Evolutionary conservation across 139 green algal genomes (phyloP), one percentile per base, ranked within the genome.

Genomic region (Diplosphaera chodatii): DNA sequence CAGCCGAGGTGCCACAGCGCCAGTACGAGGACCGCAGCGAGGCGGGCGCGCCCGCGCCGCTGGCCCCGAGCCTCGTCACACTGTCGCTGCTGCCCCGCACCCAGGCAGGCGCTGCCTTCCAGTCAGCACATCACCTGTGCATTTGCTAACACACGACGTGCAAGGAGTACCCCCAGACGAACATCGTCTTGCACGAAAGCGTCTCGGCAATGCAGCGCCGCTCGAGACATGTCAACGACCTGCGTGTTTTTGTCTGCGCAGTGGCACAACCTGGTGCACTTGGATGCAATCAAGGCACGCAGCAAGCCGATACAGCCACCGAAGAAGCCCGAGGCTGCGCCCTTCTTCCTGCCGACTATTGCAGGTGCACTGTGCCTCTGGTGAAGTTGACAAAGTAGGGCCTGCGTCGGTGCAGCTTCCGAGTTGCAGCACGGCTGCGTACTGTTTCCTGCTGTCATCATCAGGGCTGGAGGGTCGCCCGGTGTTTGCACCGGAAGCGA

Each of bases 331-430:
- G 88, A 92, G 48, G 77, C 85, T 1, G 95, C 95, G 27, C 95
- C 95, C 40, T 99, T 99, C 83, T 99, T 99, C 90, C 82, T 99
- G 66, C 95, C 95, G 16, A 96, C 92, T 0, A 40, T 94, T 1
- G 74, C 85, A 4, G 78, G 73, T 0, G 70, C 34, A 23, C 48
- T 25, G 22, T 48, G 37, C 6, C 8, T 20, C 10, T 48, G 6
- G 37, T 48, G 10, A 6, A 48, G 8, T 48, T 48, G 8, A 6
- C 10, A 10, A 20, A 6, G 37, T 6, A 48, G 10, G 37, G 37
- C 37, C 6, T 10, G 6, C 37, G 6, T 48, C n/a, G n/a, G n/a
- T n/a, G n/a, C n/a, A n/a, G n/a, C n/a, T n/a, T n/a, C n/a, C n/a
- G 10, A 48, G 37, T 13, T 48, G 37, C 37, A 48, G 37, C 8